Evolutionary conservation across 2,329 filamentous ascomycete species (phyloP).

Genomic region (Monosporascus sp.): DNA sequence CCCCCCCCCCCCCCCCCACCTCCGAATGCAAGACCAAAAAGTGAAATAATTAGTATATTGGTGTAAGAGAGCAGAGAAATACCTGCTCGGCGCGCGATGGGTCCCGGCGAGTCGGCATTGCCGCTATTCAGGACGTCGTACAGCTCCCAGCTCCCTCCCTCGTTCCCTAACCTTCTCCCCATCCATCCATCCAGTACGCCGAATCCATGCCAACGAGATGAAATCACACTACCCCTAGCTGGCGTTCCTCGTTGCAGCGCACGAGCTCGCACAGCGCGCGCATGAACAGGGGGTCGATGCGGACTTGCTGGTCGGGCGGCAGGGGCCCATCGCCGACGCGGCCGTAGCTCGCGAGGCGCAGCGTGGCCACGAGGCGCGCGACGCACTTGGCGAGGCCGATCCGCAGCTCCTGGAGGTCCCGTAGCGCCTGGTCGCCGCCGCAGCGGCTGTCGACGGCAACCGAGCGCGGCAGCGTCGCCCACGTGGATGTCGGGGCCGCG

Average conservation of each 20-base stretch:
- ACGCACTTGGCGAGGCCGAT: conserved; percentile 47
- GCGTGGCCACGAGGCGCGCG: conserved; percentile 43
- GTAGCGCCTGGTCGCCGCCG: conserved; percentile 6
- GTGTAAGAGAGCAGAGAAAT: too few relatives aligned
- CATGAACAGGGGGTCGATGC: conserved; percentile 30
- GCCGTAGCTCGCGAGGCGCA: conserved; percentile 24
- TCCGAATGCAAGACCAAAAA: too few relatives aligned
- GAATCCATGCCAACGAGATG: too few relatives aligned
- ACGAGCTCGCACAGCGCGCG: conserved; percentile 38
- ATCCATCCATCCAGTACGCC: too few relatives aligned
- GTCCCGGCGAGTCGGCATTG: too few relatives aligned
- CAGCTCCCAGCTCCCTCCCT: too few relatives aligned
- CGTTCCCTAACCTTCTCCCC: too few relatives aligned
- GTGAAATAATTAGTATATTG: too few relatives aligned
- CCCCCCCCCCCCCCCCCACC: too few relatives aligned
- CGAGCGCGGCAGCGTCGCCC: background rate
- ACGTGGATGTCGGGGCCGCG: conserved; percentile 1
- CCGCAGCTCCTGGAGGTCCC: conserved; percentile 38
- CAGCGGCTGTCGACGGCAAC: background rate
- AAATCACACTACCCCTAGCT: background rate
- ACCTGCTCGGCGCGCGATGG: too few relatives aligned
- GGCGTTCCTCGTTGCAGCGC: conserved; percentile 32
- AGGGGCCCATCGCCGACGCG: conserved; percentile 3
- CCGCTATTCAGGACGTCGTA: too few relatives aligned
- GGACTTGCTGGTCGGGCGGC: conserved; percentile 6